Percentiles rank a stretch among this genome's conserved stretches.
phyloP scores from a whole-genome alignment of 306 rosid species.

The Trifolium fragiferum region DNA sequence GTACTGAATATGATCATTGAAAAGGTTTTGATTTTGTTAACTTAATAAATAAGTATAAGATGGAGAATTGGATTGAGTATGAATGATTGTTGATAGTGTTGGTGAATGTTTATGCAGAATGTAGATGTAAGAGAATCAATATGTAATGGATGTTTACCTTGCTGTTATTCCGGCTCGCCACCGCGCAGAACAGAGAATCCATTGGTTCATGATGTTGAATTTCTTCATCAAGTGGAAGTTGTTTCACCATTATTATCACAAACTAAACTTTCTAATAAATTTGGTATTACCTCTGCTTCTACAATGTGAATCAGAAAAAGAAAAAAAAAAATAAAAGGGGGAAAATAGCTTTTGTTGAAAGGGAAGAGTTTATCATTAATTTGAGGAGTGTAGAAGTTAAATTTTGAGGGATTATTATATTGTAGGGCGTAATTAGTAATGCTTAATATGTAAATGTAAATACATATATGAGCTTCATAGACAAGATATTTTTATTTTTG shows the following conservation, averaged over 20 bases:
- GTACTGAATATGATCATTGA: conserved; percentile 65
- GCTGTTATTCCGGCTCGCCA: conserved; percentile 74
- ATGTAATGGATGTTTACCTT: conserved; percentile 61
- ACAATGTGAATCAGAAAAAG: conserved; percentile 40
- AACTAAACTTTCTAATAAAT: conserved; percentile 59
- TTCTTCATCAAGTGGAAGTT: conserved; percentile 76
- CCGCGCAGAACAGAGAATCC: conserved; percentile 83
- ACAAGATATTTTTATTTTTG: not conserved
- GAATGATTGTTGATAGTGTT: conserved; percentile 19
- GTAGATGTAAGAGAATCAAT: conserved; percentile 52
- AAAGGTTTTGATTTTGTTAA: conserved; percentile 54
- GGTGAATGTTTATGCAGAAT: conserved; percentile 49
- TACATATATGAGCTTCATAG: conserved; percentile 29
- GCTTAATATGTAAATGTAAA: conserved; percentile 45
- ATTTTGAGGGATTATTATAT: conserved; percentile 23
- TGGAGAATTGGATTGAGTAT: not conserved
- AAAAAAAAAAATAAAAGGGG: not conserved
- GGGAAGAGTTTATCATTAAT: conserved; percentile 19
- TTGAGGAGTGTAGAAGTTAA: conserved; percentile 28
- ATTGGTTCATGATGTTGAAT: conserved; percentile 70
- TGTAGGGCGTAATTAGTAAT: conserved; percentile 33
- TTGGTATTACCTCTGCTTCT: conserved; percentile 58
- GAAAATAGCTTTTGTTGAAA: not conserved
- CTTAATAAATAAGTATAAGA: not conserved
- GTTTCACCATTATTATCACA: conserved; percentile 59